Percentiles rank a stretch among this genome's conserved stretches.
These are phyloP conservation scores for Globisporangium polare DNA, from an alignment of 352 stramenopile genomes.

Conservation along the genomic window DNA sequence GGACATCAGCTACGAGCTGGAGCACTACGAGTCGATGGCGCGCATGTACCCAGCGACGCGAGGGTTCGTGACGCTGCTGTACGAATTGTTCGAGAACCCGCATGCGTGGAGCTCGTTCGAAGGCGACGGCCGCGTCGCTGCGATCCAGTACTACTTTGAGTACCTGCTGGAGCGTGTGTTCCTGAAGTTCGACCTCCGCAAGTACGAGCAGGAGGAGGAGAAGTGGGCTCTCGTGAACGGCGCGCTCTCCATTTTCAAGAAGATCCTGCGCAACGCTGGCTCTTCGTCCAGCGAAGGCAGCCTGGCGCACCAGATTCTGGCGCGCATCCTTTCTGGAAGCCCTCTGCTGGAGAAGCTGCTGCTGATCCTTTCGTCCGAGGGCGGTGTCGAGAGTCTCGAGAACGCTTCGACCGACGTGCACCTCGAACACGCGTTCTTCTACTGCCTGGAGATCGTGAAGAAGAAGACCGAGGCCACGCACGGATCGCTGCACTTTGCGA, in stretches of 20 bases:
- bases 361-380: constrained; percentile 62
- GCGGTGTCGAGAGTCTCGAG: constrained; percentile 69
- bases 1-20: constrained; percentile 82
- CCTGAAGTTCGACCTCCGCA: constrained; percentile 79
- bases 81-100: constrained; percentile 75
- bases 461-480: constrained; percentile 66
- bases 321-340: constrained; percentile 63
- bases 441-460: constrained; percentile 76
- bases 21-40: constrained; percentile 80
- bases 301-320: constrained; percentile 64
- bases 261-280: constrained; percentile 55
- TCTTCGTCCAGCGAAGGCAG: constrained; percentile 43
- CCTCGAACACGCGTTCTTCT: constrained; percentile 79
- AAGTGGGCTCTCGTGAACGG: constrained; percentile 79
- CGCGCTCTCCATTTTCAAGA: constrained; percentile 71
- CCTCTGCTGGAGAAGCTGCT: constrained; percentile 67
- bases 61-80: constrained; percentile 70
- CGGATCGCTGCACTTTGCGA: constrained; percentile 62
- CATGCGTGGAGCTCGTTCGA: constrained; percentile 74
- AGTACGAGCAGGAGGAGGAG: constrained; percentile 80
- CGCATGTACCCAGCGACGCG: constrained; percentile 74
- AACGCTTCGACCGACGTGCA: constrained; percentile 68
- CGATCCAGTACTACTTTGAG: constrained; percentile 84
- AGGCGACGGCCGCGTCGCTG: constrained; percentile 65
- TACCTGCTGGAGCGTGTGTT: constrained; percentile 82